Evolutionary conservation across 768 basidiomycete genomes (phyloP).

Genomic region (Boletus sp.): DNA sequence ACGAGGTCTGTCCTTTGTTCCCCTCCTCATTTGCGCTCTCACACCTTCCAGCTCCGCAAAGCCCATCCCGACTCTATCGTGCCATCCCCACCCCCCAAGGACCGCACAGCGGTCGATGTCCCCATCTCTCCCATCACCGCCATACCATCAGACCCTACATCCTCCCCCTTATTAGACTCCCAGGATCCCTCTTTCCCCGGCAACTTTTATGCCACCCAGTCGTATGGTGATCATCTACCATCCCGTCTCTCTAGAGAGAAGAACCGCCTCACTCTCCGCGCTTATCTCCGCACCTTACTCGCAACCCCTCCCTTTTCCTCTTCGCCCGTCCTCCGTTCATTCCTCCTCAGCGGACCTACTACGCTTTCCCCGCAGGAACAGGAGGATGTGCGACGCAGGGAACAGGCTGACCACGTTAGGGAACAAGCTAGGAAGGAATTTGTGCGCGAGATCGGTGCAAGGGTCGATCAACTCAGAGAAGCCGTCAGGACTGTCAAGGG

Average conservation of each 20-base stretch:
- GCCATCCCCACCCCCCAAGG: slow-evolving; percentile 83
- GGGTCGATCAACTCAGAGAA: slow-evolving; percentile 83
- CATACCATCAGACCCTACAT: slow-evolving; percentile 1
- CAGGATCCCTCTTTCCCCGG: slow-evolving; percentile 69
- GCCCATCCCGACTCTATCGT: slow-evolving; percentile 82
- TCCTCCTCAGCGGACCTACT: slow-evolving; percentile 77
- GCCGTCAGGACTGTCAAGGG: slow-evolving; percentile 88
- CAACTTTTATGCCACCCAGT: slow-evolving; percentile 22
- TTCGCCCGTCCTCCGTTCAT: slow-evolving; percentile 82
- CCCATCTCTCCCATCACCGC: slow-evolving; percentile 25
- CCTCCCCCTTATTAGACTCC: slow-evolving; percentile 18
- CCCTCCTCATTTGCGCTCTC: neutral
- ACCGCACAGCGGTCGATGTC: slow-evolving; percentile 64
- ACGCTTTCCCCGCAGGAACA: slow-evolving; percentile 65
- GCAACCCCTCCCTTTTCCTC: slow-evolving; percentile 69
- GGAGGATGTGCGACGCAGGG: slow-evolving; percentile 72
- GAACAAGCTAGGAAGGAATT: slow-evolving; percentile 88
- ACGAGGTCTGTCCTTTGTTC: slow-evolving; percentile 54
- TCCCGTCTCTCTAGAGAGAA: slow-evolving; percentile 79
- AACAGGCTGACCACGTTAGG: slow-evolving; percentile 83
- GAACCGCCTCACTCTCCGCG: slow-evolving; percentile 89
- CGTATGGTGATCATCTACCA: neutral
- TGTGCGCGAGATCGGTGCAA: slow-evolving; percentile 75
- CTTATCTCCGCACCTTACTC: slow-evolving; percentile 84
- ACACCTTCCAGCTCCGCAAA: slow-evolving; percentile 65